A percentile compares a stretch with the other conserved stretches of the same genome.
Conservation (phyloP, 2,329 filamentous ascomycete species). For the Penicillium sp. region DNA sequence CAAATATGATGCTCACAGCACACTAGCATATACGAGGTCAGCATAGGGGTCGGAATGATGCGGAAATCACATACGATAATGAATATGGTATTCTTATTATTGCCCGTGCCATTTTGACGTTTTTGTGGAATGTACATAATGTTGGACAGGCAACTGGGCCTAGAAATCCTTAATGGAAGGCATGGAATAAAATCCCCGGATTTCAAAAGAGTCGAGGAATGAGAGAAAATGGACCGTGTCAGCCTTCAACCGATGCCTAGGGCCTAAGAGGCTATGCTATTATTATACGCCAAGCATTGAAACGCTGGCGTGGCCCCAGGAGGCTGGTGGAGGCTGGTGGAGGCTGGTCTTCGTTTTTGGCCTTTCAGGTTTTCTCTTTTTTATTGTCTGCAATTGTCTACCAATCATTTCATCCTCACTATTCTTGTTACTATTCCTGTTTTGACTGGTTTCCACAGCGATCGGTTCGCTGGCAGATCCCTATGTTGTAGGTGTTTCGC, state of each 20-base stretch:
- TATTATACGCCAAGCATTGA: constrained; percentile 13
- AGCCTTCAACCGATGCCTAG: background rate
- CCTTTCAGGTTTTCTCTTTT: too few species aligned
- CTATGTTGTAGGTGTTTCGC: background rate
- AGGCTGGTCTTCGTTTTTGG: background rate
- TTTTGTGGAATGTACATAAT: constrained; percentile 27
- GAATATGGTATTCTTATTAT: constrained; percentile 26
- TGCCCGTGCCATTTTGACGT: constrained; percentile 7
- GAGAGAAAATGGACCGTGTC: constrained; percentile 4
- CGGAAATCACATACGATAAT: constrained; percentile 30
- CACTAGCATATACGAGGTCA: constrained; percentile 20
- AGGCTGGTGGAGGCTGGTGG: constrained; percentile 6
- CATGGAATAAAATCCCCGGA: constrained; percentile 18
- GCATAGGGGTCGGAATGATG: background rate
- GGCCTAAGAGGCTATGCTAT: constrained; percentile 5
- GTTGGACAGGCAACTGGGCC: constrained; percentile 14
- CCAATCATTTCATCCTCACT: background rate
- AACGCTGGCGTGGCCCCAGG: constrained; percentile 4
- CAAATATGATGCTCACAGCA: constrained; percentile 32
- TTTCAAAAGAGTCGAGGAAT: constrained; percentile 9
- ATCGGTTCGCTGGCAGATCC: background rate
- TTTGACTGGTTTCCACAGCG: background rate
- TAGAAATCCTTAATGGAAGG: constrained; percentile 16
- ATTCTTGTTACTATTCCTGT: background rate
- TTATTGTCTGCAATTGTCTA: background rate